Evolutionary conservation across 202 grass and related monocot genomes (phyloP).

Genomic region (Eragrostis tef): DNA sequence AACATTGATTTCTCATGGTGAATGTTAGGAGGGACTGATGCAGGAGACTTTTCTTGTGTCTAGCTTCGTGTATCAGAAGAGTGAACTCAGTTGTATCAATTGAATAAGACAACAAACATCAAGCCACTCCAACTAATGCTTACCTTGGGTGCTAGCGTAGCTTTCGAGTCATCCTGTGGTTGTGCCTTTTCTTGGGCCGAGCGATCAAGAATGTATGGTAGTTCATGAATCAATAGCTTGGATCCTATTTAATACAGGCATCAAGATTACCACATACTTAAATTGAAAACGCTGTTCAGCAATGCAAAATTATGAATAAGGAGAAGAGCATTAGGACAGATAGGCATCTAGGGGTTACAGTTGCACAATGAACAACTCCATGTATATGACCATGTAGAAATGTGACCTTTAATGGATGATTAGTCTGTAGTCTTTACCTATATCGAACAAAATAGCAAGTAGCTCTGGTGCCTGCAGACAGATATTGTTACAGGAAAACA

Average conservation of each 20-base stretch:
- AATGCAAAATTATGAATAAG: slow-evolving; percentile 5
- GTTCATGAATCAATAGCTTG: slow-evolving; percentile 67
- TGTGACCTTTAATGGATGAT: not conserved
- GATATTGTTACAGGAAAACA: slow-evolving; percentile 29
- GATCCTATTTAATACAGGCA: slow-evolving; percentile 64
- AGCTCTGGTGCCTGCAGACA: slow-evolving; percentile 80
- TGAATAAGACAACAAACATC: slow-evolving; percentile 1
- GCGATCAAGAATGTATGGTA: slow-evolving; percentile 84
- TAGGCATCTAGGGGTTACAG: not conserved
- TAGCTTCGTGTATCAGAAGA: not conserved
- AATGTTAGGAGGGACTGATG: slow-evolving; percentile 28
- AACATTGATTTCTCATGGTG: not conserved
- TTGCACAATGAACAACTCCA: not conserved
- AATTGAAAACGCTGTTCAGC: slow-evolving; percentile 8
- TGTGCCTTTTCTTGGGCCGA: slow-evolving; percentile 74
- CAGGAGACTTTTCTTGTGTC: not conserved
- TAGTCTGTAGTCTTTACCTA: slow-evolving; percentile 62
- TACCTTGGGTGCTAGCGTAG: slow-evolving; percentile 85
- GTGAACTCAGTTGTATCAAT: slow-evolving; percentile 17
- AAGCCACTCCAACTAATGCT: not conserved
- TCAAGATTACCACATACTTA: slow-evolving; percentile 38
- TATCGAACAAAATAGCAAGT: slow-evolving; percentile 73
- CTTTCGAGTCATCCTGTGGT: slow-evolving; percentile 85
- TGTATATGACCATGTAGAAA: slow-evolving; percentile 12
- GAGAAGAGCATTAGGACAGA: not conserved